Conservation (phyloP, 495 filamentous ascomycete species). For the Tetracladium marchalianum region DNA sequence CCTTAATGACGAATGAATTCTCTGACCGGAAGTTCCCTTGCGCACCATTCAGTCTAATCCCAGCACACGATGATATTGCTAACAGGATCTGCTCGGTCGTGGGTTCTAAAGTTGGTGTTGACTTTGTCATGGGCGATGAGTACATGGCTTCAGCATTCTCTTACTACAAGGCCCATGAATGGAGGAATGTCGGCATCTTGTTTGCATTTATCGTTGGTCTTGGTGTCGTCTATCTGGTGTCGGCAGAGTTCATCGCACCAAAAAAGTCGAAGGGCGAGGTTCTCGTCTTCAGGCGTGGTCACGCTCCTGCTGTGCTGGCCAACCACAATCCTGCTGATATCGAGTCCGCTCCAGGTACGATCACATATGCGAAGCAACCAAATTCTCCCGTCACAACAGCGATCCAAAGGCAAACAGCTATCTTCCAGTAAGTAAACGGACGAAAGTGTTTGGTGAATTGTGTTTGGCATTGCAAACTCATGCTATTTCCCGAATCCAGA, state of each 20-base stretch:
- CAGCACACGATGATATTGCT: conserved; percentile 34
- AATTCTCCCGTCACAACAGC: conserved; percentile 29
- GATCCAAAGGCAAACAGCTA: conserved; percentile 50
- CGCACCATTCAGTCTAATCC: conserved; percentile 41
- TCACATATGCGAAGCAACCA: conserved; percentile 35
- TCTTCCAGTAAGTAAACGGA: conserved; percentile 59
- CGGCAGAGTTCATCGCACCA: conserved; percentile 63
- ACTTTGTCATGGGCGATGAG: conserved; percentile 20
- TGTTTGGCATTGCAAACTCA: too few relatives aligned
- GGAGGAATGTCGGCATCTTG: conserved; percentile 71
- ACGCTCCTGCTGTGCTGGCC: conserved; percentile 27
- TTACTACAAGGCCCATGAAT: conserved; percentile 50
- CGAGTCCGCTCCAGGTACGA: conserved; percentile 13
- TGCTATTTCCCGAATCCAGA: too few relatives aligned
- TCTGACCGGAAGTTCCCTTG: conserved; percentile 40
- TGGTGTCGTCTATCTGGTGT: conserved; percentile 54
- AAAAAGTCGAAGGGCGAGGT: conserved; percentile 86
- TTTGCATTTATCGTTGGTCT: conserved; percentile 59
- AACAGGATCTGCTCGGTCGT: conserved; percentile 4
- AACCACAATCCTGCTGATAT: conserved; percentile 36
- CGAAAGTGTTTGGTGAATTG: conserved; percentile 48
- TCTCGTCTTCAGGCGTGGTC: conserved; percentile 67
- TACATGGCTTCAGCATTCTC: conserved; percentile 26
- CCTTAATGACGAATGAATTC: conserved; percentile 59
- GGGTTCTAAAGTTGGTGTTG: conserved; percentile 57